Conservation (phyloP, 164 flowering plant species). For the Santalum album region DNA sequence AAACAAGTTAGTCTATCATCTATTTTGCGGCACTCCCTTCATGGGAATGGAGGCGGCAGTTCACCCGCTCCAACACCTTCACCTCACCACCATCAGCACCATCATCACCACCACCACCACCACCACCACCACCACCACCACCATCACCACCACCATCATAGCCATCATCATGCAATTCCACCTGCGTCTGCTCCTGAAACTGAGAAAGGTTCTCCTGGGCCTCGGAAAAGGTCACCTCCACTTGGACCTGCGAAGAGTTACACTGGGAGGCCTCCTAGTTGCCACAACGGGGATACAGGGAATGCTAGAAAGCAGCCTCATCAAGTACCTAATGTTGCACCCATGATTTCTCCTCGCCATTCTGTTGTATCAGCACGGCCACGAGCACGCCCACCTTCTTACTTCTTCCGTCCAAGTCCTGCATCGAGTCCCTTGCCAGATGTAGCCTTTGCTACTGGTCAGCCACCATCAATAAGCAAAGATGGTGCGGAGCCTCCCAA, state of each 20-base stretch:
- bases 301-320: conserved; percentile 21
- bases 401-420: conserved; percentile 18
- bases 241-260: conserved; percentile 20
- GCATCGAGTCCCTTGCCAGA: conserved; percentile 46
- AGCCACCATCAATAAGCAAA: conserved; percentile 39
- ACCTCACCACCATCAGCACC: conserved; percentile 33
- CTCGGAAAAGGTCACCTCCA: conserved; percentile 14
- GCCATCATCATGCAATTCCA: conserved; percentile 14
- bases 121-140: too few species aligned
- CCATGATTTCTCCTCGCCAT: conserved; percentile 28
- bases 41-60: conserved; percentile 24
- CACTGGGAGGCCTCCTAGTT: conserved; percentile 36
- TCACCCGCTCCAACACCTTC: conserved; percentile 50
- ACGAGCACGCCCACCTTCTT: too few species aligned
- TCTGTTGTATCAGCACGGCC: conserved; percentile 26
- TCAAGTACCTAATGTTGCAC: conserved; percentile 27
- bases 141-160: too few species aligned
- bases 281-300: conserved; percentile 20
- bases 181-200: conserved; percentile 17
- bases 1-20: conserved; percentile 79
- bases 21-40: conserved; percentile 42
- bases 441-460: conserved; percentile 43
- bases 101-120: conserved; percentile 18
- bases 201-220: conserved; percentile 17
- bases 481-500: conserved; percentile 24